Evolutionary conservation across 305 asterid species (phyloP).

Genomic region (Rubia tinctorum): DNA sequence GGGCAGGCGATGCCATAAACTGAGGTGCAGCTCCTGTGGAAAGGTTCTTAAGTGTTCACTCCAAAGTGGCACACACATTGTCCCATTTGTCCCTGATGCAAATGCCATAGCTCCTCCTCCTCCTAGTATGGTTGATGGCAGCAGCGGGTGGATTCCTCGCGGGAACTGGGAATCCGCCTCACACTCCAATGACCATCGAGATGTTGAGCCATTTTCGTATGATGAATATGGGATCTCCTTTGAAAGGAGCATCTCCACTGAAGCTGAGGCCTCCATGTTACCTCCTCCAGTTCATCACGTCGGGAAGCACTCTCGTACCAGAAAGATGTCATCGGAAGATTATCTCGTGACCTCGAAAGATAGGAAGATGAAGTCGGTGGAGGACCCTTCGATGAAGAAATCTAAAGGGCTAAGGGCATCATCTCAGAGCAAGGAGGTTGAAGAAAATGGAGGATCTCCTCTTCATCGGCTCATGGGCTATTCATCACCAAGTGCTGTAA

Average conservation of each 20-base stretch:
- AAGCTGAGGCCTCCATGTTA: constrained; percentile 37
- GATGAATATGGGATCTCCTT: constrained; percentile 55
- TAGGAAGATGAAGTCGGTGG: constrained; percentile 43
- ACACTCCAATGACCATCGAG: constrained; percentile 25
- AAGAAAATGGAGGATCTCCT: constrained; percentile 39
- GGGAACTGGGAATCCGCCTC: constrained; percentile 27
- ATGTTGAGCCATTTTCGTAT: constrained; percentile 42
- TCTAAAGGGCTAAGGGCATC: constrained; percentile 34
- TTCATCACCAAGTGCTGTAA: constrained; percentile 59
- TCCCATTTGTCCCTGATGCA: constrained; percentile 41
- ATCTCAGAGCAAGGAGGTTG: constrained; percentile 55
- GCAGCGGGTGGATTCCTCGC: constrained; percentile 27
- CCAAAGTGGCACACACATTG: constrained; percentile 36
- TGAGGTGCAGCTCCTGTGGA: constrained; percentile 62
- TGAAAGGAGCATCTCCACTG: constrained; percentile 50
- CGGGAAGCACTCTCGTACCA: constrained; percentile 22
- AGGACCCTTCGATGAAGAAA: constrained; percentile 24
- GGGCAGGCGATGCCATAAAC: constrained; percentile 51
- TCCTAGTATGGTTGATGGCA: constrained; percentile 25
- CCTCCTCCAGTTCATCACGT: constrained; percentile 24
- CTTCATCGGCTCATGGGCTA: constrained; percentile 94
- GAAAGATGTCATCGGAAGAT: constrained; percentile 28
- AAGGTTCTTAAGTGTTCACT: constrained; percentile 57
- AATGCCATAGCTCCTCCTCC: constrained; percentile 34
- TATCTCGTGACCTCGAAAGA: constrained; percentile 30